Conservation (phyloP, 192 early-diverging fungal species). For the Backusella circina region DNA sequence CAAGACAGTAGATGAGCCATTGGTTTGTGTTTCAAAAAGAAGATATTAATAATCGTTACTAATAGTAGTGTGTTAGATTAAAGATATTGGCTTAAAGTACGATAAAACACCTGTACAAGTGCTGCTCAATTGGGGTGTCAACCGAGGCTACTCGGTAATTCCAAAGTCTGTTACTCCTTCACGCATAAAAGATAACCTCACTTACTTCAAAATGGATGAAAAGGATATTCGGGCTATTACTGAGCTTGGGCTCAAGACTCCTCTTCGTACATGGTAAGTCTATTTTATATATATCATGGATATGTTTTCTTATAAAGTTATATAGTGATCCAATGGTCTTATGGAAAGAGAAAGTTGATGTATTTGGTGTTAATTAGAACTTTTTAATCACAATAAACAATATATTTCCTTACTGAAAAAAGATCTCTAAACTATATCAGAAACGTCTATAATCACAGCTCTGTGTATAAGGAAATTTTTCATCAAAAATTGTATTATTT, state of each 20-base stretch:
- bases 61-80: conserved; percentile 26
- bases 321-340: neutral
- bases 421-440: too few relatives aligned
- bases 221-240: conserved; percentile 23
- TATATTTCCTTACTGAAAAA: too few relatives aligned
- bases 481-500: too few relatives aligned
- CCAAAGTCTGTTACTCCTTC: conserved; percentile 59
- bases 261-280: conserved; percentile 9
- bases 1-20: conserved; percentile 11
- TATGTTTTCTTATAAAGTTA: neutral
- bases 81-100: conserved; percentile 41
- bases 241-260: conserved; percentile 16
- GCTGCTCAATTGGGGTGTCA: conserved; percentile 52
- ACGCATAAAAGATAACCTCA: conserved; percentile 53
- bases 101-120: conserved; percentile 50
- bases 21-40: neutral
- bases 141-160: conserved; percentile 52
- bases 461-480: too few relatives aligned
- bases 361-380: conserved; percentile 14
- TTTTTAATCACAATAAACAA: neutral
- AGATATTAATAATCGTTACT: neutral
- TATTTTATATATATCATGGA: neutral
- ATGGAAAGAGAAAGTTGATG: neutral
- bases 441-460: too few relatives aligned
- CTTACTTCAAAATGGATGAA: conserved; percentile 36